phyloP scores from a whole-genome alignment of 495 filamentous ascomycete genomes.

The Clavariopsis aquatica region DNA sequence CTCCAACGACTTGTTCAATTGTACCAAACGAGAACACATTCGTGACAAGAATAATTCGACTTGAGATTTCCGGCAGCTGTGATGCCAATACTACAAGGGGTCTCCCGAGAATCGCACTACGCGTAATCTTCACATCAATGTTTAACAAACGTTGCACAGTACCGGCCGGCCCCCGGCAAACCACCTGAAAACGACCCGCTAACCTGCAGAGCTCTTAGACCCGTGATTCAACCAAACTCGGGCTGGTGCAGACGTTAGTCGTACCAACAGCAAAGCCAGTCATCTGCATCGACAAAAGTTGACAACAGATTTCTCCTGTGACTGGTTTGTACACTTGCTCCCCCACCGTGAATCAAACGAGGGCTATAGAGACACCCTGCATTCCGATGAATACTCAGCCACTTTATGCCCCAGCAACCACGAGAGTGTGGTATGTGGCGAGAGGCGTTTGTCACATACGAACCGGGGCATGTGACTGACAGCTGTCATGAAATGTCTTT shows the following conservation, averaged over 20 bases:
- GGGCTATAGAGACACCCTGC: too few relatives aligned
- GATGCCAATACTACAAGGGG: too few relatives aligned
- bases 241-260: neutral
- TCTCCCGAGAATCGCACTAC: neutral
- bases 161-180: conserved; percentile 3
- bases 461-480: conserved; percentile 12
- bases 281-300: conserved; percentile 3
- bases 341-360: neutral
- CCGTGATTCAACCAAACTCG: neutral
- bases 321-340: neutral
- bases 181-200: conserved; percentile 2
- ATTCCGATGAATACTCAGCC: neutral
- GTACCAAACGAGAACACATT: too few relatives aligned
- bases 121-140: neutral
- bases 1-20: too few relatives aligned
- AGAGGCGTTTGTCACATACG: neutral
- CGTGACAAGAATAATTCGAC: too few relatives aligned
- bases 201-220: neutral
- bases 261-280: neutral
- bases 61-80: too few relatives aligned
- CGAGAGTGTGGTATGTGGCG: conserved; percentile 14
- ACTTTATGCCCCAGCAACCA: neutral
- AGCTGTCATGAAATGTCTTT: conserved; percentile 9
- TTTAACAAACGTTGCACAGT: conserved; percentile 12
- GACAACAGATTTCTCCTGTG: neutral